A percentile compares a stretch with the other conserved stretches of the same genome.
Evolutionary conservation across 257 asterid genomes (phyloP).

Genomic region (Gentiana macrophylla): DNA sequence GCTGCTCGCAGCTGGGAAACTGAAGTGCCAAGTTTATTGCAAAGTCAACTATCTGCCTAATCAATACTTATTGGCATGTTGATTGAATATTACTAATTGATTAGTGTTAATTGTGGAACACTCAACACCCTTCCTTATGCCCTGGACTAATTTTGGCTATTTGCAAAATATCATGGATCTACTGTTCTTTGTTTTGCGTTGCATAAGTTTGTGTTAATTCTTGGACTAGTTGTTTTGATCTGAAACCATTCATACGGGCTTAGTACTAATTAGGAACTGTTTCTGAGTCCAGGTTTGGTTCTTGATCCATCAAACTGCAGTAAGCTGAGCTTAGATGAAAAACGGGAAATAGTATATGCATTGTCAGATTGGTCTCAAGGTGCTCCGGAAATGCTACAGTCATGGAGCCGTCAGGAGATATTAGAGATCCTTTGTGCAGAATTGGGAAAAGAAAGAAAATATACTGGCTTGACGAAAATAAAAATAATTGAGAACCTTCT

Average conservation of each 20-base stretch:
- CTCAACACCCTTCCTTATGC: conserved; percentile 4
- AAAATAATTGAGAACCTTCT: conserved; percentile 77
- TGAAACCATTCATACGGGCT: background rate
- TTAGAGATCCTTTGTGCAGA: conserved; percentile 85
- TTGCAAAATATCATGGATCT: background rate
- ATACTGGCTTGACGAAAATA: conserved; percentile 80
- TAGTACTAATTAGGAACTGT: background rate
- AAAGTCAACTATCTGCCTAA: conserved; percentile 19
- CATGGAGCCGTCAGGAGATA: conserved; percentile 94
- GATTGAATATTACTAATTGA: background rate
- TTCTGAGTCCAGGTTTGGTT: conserved; percentile 37
- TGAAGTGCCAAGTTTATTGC: conserved; percentile 4
- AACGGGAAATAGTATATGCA: conserved; percentile 65
- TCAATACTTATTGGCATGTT: background rate
- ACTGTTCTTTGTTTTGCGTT: background rate
- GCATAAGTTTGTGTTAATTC: background rate
- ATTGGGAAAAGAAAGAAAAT: conserved; percentile 93
- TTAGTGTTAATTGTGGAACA: background rate
- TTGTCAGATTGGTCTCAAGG: conserved; percentile 60
- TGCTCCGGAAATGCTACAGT: conserved; percentile 64
- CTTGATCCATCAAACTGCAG: conserved; percentile 65
- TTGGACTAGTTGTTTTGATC: background rate
- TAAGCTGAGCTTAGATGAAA: conserved; percentile 71
- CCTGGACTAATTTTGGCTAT: background rate
- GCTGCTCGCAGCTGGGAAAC: conserved; percentile 5